These are phyloP conservation scores for Volvariella volvacea DNA, from an alignment of 1,284 basidiomycete genomes.

Conservation along the genomic window DNA sequence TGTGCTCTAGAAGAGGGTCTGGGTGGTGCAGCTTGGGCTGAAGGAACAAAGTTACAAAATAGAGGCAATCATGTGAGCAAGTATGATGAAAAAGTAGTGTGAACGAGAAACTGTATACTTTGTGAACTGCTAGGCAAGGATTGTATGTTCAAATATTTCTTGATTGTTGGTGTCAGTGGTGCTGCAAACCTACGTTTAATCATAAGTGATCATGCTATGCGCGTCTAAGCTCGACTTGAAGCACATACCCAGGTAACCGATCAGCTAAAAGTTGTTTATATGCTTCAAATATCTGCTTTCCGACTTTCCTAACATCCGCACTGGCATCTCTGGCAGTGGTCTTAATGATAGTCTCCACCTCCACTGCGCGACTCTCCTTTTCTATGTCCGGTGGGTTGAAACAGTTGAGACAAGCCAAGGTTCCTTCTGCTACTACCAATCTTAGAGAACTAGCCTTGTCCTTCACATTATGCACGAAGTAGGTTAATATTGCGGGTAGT, in stretches of 20 bases:
- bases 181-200: conserved; percentile 50
- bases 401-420: conserved; percentile 61
- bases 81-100: conserved; percentile 3
- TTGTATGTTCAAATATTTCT: conserved; percentile 71
- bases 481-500: conserved; percentile 59
- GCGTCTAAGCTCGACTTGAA: background rate
- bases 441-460: conserved; percentile 70
- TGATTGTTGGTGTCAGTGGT: conserved; percentile 70
- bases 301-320: conserved; percentile 65
- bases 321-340: conserved; percentile 67
- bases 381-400: conserved; percentile 72
- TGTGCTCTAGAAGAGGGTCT: conserved; percentile 4
- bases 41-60: conserved; percentile 8
- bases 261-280: conserved; percentile 66
- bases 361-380: conserved; percentile 53
- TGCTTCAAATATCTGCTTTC: conserved; percentile 67
- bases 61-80: conserved; percentile 12
- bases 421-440: conserved; percentile 55
- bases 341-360: conserved; percentile 68
- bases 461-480: conserved; percentile 51
- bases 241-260: conserved; percentile 58
- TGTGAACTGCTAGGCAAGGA: conserved; percentile 11
- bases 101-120: conserved; percentile 17
- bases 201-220: conserved; percentile 2
- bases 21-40: background rate